Evolutionary conservation across 106 monocot genomes (phyloP).

Genomic region (Iris macrosiphon): DNA sequence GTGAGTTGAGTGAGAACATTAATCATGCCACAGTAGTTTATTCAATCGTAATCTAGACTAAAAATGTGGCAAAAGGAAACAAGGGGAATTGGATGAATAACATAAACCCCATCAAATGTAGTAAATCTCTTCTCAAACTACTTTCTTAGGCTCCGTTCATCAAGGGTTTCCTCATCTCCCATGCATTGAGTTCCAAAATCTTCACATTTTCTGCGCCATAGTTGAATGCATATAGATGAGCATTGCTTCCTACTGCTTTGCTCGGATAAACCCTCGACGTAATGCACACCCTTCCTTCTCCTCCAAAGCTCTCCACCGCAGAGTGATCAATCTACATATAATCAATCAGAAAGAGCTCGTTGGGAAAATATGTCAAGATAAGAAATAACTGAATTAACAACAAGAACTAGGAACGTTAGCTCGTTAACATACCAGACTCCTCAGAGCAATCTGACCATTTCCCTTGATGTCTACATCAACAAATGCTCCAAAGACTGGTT

Average conservation of each 20-base stretch:
- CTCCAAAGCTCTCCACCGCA: conserved; percentile 7
- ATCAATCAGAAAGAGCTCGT: too few species aligned
- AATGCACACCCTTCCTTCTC: conserved; percentile 6
- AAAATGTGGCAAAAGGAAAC: too few species aligned
- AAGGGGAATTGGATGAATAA: too few species aligned
- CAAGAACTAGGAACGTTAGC: too few species aligned
- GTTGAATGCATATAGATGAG: conserved; percentile 8
- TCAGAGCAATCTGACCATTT: neutral
- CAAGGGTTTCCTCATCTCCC: conserved; percentile 4
- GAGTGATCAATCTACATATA: conserved; percentile 16
- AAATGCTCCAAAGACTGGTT: conserved; percentile 13
- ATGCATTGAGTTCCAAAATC: conserved; percentile 4
- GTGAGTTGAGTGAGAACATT: too few species aligned
- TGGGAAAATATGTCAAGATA: too few species aligned
- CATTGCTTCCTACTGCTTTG: neutral
- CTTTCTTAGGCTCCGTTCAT: neutral
- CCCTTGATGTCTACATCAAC: conserved; percentile 7
- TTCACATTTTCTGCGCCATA: conserved; percentile 8
- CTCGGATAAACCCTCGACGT: conserved; percentile 14
- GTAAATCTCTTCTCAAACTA: too few species aligned
- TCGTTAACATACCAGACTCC: neutral
- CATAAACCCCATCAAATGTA: too few species aligned
- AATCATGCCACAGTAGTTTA: too few species aligned
- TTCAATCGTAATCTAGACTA: too few species aligned
- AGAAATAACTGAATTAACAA: too few species aligned